These are phyloP conservation scores for Saturnispora saitoi DNA, from an alignment of 805 yeast genomes.

Conservation along the genomic window DNA sequence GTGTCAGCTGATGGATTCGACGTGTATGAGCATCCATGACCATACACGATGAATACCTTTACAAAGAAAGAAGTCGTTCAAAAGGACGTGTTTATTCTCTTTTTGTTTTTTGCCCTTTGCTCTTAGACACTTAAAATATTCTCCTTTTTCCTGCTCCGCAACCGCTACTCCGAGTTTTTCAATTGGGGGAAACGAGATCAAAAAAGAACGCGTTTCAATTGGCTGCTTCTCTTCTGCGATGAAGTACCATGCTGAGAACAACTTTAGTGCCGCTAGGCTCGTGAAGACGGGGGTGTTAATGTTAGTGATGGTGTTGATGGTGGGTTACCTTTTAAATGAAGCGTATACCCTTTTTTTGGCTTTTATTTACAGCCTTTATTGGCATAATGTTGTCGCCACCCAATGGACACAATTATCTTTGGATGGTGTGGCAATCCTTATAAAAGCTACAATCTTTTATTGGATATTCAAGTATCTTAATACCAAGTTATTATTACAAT, in stretches of 20 bases:
- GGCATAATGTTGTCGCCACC: background rate
- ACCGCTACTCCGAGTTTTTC: conserved; percentile 9
- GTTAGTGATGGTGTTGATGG: conserved; percentile 6
- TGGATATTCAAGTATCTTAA: conserved; percentile 19
- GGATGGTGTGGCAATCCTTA: conserved; percentile 14
- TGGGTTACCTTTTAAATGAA: conserved; percentile 12
- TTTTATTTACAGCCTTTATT: background rate
- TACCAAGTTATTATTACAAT: conserved; percentile 15
- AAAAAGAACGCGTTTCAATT: background rate
- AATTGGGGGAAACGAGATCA: background rate
- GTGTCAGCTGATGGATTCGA: background rate
- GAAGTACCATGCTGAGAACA: conserved; percentile 17
- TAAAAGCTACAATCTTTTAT: conserved; percentile 15
- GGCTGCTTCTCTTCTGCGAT: background rate
- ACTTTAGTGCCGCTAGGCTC: conserved; percentile 12
- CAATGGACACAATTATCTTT: conserved; percentile 3
- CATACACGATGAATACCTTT: background rate
- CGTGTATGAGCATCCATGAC: conserved; percentile 5
- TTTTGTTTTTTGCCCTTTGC: background rate
- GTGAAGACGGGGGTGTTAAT: conserved; percentile 17
- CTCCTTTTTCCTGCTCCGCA: background rate
- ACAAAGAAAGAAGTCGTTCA: background rate
- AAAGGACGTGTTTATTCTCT: background rate
- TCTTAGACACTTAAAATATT: background rate
- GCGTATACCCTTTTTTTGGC: conserved; percentile 11